Conservation (phyloP, 805 yeast species). For the Teunomyces kruisii region DNA sequence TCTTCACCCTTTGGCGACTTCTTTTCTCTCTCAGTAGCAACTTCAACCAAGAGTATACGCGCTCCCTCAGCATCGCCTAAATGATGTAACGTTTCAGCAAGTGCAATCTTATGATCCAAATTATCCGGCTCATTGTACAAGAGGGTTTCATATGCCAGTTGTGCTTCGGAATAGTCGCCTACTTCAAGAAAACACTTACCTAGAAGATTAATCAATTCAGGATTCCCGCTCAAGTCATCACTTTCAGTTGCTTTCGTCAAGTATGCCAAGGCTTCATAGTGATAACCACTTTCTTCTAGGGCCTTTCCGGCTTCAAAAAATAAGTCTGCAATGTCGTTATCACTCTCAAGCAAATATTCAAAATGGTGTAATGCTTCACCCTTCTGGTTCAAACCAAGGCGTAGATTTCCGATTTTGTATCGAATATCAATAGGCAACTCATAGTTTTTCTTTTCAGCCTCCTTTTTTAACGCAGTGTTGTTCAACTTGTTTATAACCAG, state of each 20-base stretch:
- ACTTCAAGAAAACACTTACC: conserved; percentile 78
- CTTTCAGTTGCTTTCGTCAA: conserved; percentile 55
- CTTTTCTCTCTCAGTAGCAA: conserved; percentile 34
- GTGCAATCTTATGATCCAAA: conserved; percentile 68
- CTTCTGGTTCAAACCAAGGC: conserved; percentile 62
- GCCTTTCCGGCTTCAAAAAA: conserved; percentile 74
- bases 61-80: conserved; percentile 62
- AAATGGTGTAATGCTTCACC: conserved; percentile 78
- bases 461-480: conserved; percentile 10
- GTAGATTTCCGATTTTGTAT: conserved; percentile 70
- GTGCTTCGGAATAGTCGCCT: conserved; percentile 67
- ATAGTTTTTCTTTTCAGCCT: conserved; percentile 25
- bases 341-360: conserved; percentile 53
- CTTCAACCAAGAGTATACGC: conserved; percentile 52
- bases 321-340: conserved; percentile 69
- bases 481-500: conserved; percentile 30
- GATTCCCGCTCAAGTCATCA: conserved; percentile 48
- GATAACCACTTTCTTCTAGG: conserved; percentile 65
- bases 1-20: conserved; percentile 10
- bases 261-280: conserved; percentile 72
- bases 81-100: conserved; percentile 80
- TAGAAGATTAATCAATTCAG: conserved; percentile 56
- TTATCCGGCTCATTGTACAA: conserved; percentile 59
- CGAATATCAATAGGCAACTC: conserved; percentile 84
- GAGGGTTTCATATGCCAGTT: conserved; percentile 54